These are phyloP conservation scores for Penicillium psychrofluorescens DNA, from an alignment of 495 filamentous ascomycete genomes.

Conservation along the genomic window DNA sequence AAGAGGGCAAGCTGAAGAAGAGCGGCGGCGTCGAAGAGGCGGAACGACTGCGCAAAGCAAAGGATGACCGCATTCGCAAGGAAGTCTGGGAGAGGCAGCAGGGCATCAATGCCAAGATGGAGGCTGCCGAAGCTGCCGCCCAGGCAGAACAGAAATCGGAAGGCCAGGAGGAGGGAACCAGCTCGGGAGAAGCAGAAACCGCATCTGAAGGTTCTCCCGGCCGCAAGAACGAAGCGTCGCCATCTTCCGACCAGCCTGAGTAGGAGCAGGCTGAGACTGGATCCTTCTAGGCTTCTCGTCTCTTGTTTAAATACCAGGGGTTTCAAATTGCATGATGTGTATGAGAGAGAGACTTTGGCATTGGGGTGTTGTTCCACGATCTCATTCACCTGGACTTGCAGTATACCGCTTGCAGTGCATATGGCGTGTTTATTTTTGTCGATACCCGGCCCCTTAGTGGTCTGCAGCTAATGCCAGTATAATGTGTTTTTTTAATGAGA, in stretches of 20 bases:
- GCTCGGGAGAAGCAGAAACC: background rate
- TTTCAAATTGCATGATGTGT: too few species aligned
- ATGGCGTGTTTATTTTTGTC: constrained; percentile 17
- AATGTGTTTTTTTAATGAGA: too few species aligned
- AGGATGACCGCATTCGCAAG: constrained; percentile 79
- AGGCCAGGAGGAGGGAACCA: constrained; percentile 2
- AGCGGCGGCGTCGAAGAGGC: constrained; percentile 90
- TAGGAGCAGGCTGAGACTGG: background rate
- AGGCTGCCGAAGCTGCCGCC: constrained; percentile 19
- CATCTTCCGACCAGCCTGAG: background rate
- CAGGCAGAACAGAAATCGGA: constrained; percentile 8
- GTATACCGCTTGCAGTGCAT: constrained; percentile 3
- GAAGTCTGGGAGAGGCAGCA: constrained; percentile 76
- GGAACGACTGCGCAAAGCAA: constrained; percentile 73
- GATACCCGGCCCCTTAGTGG: constrained; percentile 16
- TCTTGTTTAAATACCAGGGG: background rate
- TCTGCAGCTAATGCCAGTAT: background rate
- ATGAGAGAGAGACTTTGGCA: too few species aligned
- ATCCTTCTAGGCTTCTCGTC: background rate
- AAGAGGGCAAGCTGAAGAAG: constrained; percentile 91
- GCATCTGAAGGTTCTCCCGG: background rate
- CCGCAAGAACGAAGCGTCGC: background rate
- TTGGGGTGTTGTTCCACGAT: too few species aligned
- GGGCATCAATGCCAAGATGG: constrained; percentile 39
- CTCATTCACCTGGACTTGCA: too few species aligned